Percentiles rank a stretch among this genome's conserved stretches.
Conservation (phyloP, 805 yeast genomes). For the Zygoascus biomembranicola region DNA sequence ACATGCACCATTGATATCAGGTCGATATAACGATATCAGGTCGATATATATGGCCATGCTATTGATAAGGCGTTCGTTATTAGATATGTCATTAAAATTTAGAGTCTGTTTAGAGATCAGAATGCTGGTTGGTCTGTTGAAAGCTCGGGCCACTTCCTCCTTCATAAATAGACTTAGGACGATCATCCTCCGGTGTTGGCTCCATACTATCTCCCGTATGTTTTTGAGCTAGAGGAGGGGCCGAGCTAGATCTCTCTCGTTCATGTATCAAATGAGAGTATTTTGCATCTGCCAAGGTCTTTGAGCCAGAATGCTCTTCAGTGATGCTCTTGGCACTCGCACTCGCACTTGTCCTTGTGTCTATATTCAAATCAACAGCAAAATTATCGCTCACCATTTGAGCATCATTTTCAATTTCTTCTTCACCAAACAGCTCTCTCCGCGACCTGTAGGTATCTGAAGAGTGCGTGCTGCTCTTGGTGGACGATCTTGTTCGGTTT, state of each 20-base stretch:
- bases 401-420: constrained; percentile 15
- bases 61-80: too few species aligned
- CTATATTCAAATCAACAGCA: constrained; percentile 11
- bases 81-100: too few species aligned
- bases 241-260: neutral
- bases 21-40: neutral
- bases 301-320: constrained; percentile 5
- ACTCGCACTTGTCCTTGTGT: neutral
- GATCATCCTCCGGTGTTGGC: too few species aligned
- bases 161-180: too few species aligned
- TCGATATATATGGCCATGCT: neutral
- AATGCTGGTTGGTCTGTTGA: too few species aligned
- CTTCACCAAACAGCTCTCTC: constrained; percentile 18
- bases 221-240: neutral
- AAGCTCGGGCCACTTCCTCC: too few species aligned
- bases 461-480: constrained; percentile 9
- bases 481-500: constrained; percentile 15
- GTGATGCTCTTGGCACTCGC: constrained; percentile 1
- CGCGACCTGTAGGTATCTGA: constrained; percentile 19
- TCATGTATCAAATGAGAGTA: neutral
- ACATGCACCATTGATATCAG: neutral
- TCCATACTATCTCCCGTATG: too few species aligned
- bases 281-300: neutral
- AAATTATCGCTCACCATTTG: constrained; percentile 19
- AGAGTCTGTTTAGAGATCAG: too few species aligned